phyloP scores from a whole-genome alignment of 768 basidiomycete species.

The Russula sp. region DNA sequence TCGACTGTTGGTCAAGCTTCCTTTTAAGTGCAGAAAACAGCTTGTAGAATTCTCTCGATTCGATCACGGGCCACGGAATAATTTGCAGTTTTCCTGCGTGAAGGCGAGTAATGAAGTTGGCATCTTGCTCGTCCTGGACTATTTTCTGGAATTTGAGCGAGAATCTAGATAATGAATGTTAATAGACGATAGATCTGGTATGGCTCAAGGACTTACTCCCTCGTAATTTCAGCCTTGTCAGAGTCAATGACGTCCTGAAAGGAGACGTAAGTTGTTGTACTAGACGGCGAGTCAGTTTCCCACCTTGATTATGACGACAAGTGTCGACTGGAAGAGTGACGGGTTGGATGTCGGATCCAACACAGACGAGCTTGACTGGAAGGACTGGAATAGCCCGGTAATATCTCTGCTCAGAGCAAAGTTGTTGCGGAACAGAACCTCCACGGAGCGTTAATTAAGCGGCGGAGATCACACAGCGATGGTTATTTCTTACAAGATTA shows the following conservation, averaged over 20 bases:
- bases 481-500: constrained; percentile 44
- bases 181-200: background rate
- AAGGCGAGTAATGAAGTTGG: constrained; percentile 60
- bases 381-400: constrained; percentile 58
- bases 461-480: background rate
- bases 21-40: constrained; percentile 49
- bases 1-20: constrained; percentile 47
- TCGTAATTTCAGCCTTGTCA: constrained; percentile 55
- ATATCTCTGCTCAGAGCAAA: constrained; percentile 62
- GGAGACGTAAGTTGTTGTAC: background rate
- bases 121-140: constrained; percentile 57
- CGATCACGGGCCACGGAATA: constrained; percentile 66
- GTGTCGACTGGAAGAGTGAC: constrained; percentile 54
- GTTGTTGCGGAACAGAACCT: constrained; percentile 67
- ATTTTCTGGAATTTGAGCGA: constrained; percentile 58
- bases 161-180: constrained; percentile 41
- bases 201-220: constrained; percentile 46
- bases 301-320: constrained; percentile 70
- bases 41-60: constrained; percentile 57
- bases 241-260: constrained; percentile 61
- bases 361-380: constrained; percentile 56
- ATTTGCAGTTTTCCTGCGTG: constrained; percentile 56
- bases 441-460: background rate
- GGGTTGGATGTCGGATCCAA: constrained; percentile 60
- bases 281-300: background rate